These are phyloP conservation scores for Trichoderma atroviride DNA, from an alignment of 2,329 filamentous ascomycete species.

Conservation along the genomic window DNA sequence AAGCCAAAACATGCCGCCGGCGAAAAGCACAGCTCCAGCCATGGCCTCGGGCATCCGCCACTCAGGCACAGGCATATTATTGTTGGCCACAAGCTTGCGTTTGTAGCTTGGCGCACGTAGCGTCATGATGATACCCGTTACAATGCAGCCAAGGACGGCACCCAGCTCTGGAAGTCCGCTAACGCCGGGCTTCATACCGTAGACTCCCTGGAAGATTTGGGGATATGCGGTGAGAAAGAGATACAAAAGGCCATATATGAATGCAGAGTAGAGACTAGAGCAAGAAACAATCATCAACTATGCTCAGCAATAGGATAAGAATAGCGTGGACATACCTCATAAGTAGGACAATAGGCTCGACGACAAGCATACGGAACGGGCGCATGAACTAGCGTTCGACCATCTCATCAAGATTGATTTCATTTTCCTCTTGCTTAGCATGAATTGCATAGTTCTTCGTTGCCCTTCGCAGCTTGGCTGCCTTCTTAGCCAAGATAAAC, in stretches of 20 bases:
- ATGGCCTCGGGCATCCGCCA: constrained; percentile 12
- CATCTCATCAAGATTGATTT: background rate
- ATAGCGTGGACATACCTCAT: background rate
- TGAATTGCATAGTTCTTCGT: background rate
- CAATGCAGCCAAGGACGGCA: background rate
- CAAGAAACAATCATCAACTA: no score
- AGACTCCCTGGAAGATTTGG: background rate
- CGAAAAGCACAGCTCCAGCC: constrained; percentile 7
- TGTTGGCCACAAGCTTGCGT: background rate
- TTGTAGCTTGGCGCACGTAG: background rate
- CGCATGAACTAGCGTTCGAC: constrained; percentile 6
- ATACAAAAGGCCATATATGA: background rate
- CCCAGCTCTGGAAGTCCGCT: constrained; percentile 7
- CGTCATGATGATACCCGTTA: background rate
- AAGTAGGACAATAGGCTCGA: constrained; percentile 6
- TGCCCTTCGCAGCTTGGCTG: background rate
- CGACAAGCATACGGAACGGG: background rate
- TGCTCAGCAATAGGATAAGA: background rate
- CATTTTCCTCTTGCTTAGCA: background rate
- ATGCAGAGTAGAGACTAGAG: background rate
- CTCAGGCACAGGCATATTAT: background rate
- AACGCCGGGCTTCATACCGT: background rate
- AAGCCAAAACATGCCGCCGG: constrained; percentile 13
- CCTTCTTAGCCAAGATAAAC: background rate
- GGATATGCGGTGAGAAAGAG: background rate